phyloP scores from a whole-genome alignment of 805 yeast species.

The Myxozyma melibiosi region DNA sequence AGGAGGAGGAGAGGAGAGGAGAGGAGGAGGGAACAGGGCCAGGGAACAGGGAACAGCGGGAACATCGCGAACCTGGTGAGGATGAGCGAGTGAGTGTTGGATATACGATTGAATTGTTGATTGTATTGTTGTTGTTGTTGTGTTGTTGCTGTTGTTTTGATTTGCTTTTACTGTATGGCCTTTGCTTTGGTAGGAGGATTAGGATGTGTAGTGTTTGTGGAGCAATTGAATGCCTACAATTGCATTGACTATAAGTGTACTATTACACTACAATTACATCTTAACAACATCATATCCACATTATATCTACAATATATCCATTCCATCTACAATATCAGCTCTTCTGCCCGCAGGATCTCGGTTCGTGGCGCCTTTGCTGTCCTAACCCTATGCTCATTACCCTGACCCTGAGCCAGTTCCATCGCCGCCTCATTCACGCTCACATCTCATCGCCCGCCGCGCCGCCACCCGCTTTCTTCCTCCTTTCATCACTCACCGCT shows the following conservation, averaged over 20 bases:
- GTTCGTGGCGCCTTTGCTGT: not conserved
- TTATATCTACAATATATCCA: not conserved
- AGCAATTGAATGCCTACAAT: too few relatives aligned
- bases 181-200: too few relatives aligned
- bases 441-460: constrained; percentile 17
- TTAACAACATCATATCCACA: too few relatives aligned
- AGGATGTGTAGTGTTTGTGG: too few relatives aligned
- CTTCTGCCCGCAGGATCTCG: not conserved
- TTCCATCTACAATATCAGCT: not conserved
- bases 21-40: not conserved
- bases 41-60: not conserved
- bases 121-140: too few relatives aligned
- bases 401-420: constrained; percentile 5
- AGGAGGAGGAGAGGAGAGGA: not conserved
- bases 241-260: too few relatives aligned
- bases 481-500: not conserved
- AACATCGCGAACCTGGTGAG: too few relatives aligned
- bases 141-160: too few relatives aligned
- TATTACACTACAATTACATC: too few relatives aligned
- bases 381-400: constrained; percentile 16
- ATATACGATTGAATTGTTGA: too few relatives aligned
- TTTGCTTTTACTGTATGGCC: too few relatives aligned
- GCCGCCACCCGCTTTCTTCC: constrained; percentile 9
- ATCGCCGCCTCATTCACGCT: constrained; percentile 11
- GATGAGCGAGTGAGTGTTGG: too few relatives aligned